Percentiles rank a stretch among this genome's conserved stretches.
phyloP scores from a whole-genome alignment of 495 filamentous ascomycete genomes.

The Immersiella caudata region DNA sequence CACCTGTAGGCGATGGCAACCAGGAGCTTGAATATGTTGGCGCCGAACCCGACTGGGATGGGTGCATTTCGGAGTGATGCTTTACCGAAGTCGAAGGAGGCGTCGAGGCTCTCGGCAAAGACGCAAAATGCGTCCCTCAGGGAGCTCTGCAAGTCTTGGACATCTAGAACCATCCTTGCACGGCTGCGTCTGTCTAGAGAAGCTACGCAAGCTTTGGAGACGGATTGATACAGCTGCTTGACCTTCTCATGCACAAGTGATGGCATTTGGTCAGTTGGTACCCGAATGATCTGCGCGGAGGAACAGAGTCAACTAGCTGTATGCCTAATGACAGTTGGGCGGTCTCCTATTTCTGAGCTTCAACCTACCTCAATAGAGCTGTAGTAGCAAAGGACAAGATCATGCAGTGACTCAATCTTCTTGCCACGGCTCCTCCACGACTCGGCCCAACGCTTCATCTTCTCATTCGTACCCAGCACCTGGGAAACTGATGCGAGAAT shows the following conservation, averaged over 20 bases:
- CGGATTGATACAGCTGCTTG: slow-evolving; percentile 7
- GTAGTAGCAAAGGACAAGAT: slow-evolving; percentile 17
- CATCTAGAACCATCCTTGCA: slow-evolving; percentile 9
- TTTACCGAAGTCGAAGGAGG: slow-evolving; percentile 9
- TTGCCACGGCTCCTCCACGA: slow-evolving; percentile 10
- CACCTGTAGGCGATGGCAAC: slow-evolving; percentile 3
- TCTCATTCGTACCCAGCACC: slow-evolving; percentile 5
- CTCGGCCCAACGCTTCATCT: slow-evolving; percentile 3
- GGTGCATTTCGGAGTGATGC: slow-evolving; percentile 11
- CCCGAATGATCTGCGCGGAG: slow-evolving; percentile 2
- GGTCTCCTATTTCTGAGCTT: too few relatives aligned
- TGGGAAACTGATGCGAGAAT: slow-evolving; percentile 9
- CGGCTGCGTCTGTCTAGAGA: slow-evolving; percentile 1
- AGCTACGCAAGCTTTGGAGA: slow-evolving; percentile 10
- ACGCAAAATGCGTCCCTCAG: slow-evolving; percentile 9
- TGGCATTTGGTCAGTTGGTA: slow-evolving; percentile 9
- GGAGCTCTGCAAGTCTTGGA: slow-evolving; percentile 13
- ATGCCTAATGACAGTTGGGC: neutral
- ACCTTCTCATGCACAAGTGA: slow-evolving; percentile 14
- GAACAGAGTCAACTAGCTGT: neutral
- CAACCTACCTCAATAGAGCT: slow-evolving; percentile 10
- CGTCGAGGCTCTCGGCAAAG: neutral
- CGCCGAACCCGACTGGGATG: slow-evolving; percentile 10
- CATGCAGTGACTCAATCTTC: slow-evolving; percentile 6
- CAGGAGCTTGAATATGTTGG: slow-evolving; percentile 13